These are phyloP conservation scores for Hypoxylon subgilvum DNA, from an alignment of 495 filamentous ascomycete genomes.

Conservation along the genomic window DNA sequence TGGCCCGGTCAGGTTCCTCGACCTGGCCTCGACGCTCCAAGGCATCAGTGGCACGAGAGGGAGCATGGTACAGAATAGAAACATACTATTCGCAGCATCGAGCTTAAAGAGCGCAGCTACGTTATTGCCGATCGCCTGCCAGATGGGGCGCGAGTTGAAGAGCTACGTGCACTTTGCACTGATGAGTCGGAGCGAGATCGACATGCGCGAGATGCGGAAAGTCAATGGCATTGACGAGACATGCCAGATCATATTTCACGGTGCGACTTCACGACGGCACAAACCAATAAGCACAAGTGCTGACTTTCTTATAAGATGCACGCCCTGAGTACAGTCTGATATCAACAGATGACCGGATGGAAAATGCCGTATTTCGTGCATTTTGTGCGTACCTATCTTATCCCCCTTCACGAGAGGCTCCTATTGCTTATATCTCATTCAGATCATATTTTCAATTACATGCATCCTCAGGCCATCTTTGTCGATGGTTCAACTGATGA, in stretches of 20 bases:
- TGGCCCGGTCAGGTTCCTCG: constrained; percentile 47
- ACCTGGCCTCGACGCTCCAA: constrained; percentile 47
- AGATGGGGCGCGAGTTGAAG: constrained; percentile 62
- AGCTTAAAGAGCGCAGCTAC: constrained; percentile 60
- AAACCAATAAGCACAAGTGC: not conserved
- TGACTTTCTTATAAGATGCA: constrained; percentile 53
- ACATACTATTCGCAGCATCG: constrained; percentile 64
- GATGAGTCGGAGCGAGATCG: constrained; percentile 60
- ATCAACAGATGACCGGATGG: constrained; percentile 59
- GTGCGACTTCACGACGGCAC: constrained; percentile 36
- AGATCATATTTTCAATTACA: constrained; percentile 60
- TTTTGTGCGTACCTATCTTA: constrained; percentile 43
- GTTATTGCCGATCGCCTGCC: constrained; percentile 65
- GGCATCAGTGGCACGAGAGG: constrained; percentile 49
- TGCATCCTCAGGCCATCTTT: constrained; percentile 65
- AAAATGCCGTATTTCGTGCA: constrained; percentile 47
- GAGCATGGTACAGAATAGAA: constrained; percentile 50
- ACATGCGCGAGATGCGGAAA: constrained; percentile 56
- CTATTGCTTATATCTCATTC: constrained; percentile 8
- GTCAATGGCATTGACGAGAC: constrained; percentile 63
- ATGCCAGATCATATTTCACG: constrained; percentile 63
- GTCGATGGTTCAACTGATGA: constrained; percentile 58
- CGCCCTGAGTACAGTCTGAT: constrained; percentile 57
- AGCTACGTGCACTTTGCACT: constrained; percentile 67
- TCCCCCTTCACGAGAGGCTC: not conserved